These are phyloP conservation scores for Eucalyptus cloeziana DNA, from an alignment of 345 rosid genomes.

Conservation along the genomic window DNA sequence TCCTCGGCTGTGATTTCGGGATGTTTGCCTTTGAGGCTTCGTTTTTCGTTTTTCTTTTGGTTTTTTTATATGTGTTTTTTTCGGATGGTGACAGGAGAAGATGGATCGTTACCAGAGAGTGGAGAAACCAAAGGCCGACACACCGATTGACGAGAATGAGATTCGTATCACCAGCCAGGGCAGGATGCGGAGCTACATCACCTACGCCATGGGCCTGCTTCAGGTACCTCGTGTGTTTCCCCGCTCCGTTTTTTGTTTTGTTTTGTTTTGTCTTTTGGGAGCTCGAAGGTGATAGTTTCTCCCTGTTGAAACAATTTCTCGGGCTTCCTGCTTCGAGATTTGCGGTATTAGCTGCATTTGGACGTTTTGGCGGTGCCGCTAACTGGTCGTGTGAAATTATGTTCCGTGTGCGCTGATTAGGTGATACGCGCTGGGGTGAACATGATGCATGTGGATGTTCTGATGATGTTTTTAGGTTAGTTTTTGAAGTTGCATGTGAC, in stretches of 20 bases:
- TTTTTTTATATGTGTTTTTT: neutral
- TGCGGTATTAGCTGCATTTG: neutral
- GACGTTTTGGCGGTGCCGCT: neutral
- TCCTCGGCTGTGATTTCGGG: neutral
- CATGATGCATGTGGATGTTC: neutral
- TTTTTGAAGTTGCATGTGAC: neutral
- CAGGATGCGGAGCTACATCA: constrained; percentile 34
- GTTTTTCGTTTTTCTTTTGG: neutral
- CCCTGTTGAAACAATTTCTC: neutral
- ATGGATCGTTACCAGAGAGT: constrained; percentile 50
- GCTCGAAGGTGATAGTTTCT: neutral
- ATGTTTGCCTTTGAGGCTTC: neutral
- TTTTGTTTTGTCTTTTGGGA: neutral
- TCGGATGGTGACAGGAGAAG: neutral
- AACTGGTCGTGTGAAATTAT: neutral
- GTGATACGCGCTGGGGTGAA: neutral
- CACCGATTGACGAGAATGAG: constrained; percentile 36
- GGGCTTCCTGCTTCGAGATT: neutral
- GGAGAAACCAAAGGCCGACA: constrained; percentile 33
- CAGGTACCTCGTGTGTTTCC: constrained; percentile 8
- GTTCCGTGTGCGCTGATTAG: neutral
- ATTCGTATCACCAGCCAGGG: constrained; percentile 40
- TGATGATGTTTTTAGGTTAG: neutral
- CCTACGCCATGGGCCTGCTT: constrained; percentile 34
- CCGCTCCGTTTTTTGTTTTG: neutral